These are phyloP conservation scores for Yamadazyma jaroonii DNA, from an alignment of 1,139 yeast genomes.

Conservation along the genomic window DNA sequence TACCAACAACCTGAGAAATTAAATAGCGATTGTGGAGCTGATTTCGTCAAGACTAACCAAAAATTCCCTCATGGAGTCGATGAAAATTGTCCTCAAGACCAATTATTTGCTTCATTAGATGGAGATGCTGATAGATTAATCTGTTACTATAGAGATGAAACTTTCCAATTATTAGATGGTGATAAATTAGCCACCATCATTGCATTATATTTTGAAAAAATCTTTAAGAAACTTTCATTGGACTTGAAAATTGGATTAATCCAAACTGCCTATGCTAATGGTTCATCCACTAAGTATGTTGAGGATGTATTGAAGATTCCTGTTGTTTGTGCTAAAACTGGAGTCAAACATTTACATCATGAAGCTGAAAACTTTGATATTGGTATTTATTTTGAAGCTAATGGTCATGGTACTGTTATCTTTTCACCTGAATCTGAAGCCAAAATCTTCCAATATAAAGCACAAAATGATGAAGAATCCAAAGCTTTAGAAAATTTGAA, in stretches of 20 bases:
- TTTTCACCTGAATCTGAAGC: slow-evolving; percentile 61
- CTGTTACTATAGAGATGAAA: slow-evolving; percentile 62
- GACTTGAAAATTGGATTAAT: slow-evolving; percentile 72
- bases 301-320: slow-evolving; percentile 65
- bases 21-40: slow-evolving; percentile 91
- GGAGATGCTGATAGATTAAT: slow-evolving; percentile 98
- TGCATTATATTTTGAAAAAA: slow-evolving; percentile 62
- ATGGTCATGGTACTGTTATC: slow-evolving; percentile 97
- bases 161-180: slow-evolving; percentile 81
- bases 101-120: slow-evolving; percentile 81
- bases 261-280: slow-evolving; percentile 98
- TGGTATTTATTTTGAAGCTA: slow-evolving; percentile 96
- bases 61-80: slow-evolving; percentile 62
- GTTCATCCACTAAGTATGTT: slow-evolving; percentile 78
- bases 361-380: slow-evolving; percentile 81
- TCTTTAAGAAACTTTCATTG: slow-evolving; percentile 39
- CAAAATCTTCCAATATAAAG: slow-evolving; percentile 24
- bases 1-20: slow-evolving; percentile 55
- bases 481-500: slow-evolving; percentile 51
- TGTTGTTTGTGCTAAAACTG: slow-evolving; percentile 89
- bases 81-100: slow-evolving; percentile 29
- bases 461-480: slow-evolving; percentile 23
- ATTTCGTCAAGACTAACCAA: slow-evolving; percentile 88
- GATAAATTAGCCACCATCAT: slow-evolving; percentile 88
- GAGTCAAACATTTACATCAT: slow-evolving; percentile 93